These are phyloP conservation scores for Salix koriyanagi DNA, from an alignment of 345 rosid genomes.

Conservation along the genomic window DNA sequence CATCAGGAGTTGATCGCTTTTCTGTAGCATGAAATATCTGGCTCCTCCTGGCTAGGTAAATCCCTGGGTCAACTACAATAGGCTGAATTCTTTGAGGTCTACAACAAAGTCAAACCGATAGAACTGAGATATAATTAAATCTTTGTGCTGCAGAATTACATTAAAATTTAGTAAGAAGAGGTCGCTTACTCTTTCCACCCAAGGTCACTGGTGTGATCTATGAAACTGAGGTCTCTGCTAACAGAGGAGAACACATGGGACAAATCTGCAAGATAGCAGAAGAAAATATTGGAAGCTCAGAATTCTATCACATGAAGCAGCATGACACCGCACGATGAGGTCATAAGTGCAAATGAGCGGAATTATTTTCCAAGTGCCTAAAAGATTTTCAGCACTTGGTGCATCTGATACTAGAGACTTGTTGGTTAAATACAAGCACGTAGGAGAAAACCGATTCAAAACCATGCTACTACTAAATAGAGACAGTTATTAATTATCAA, in stretches of 20 bases:
- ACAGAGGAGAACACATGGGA: slow-evolving; percentile 75
- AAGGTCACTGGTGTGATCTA: slow-evolving; percentile 91
- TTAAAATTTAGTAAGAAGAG: slow-evolving; percentile 1
- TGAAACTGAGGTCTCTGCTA: slow-evolving; percentile 78
- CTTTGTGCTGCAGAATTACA: not conserved
- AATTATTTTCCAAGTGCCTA: not conserved
- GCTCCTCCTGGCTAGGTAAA: slow-evolving; percentile 81
- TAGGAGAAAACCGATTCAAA: not conserved
- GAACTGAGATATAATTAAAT: slow-evolving; percentile 9
- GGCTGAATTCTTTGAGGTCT: slow-evolving; percentile 83
- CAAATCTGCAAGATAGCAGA: slow-evolving; percentile 54
- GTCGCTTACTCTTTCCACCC: slow-evolving; percentile 97
- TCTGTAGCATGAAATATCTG: slow-evolving; percentile 83
- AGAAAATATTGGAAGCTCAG: slow-evolving; percentile 12
- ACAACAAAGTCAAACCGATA: slow-evolving; percentile 22
- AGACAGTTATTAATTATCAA: not conserved
- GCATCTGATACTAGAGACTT: not conserved
- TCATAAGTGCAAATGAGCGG: too few species aligned
- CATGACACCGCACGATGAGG: not conserved
- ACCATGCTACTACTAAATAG: not conserved
- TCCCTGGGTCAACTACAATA: slow-evolving; percentile 82
- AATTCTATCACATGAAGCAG: not conserved
- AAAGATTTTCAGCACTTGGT: not conserved
- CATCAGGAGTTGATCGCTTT: slow-evolving; percentile 73
- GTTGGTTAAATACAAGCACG: not conserved